These are phyloP conservation scores for Nicotiana paniculata DNA, from an alignment of 257 asterid genomes.

Conservation along the genomic window DNA sequence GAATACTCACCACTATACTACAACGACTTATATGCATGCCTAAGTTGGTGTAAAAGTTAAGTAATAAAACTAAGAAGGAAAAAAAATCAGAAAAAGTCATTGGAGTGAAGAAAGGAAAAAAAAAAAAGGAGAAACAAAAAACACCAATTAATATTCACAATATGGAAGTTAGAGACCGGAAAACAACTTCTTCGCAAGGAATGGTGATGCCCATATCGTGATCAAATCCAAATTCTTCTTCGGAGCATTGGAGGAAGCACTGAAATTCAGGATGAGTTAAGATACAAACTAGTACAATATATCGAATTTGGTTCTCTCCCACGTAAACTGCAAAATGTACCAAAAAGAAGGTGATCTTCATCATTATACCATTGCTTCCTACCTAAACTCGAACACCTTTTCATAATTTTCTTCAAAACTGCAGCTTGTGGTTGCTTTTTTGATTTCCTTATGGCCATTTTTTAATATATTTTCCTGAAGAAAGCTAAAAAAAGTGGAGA, in stretches of 20 bases:
- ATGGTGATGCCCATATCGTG: too few relatives aligned
- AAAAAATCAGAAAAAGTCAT: too few relatives aligned
- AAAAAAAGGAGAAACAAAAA: too few relatives aligned
- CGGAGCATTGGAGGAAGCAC: conserved; percentile 8
- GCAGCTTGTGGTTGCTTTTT: conserved; percentile 14
- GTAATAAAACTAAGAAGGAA: too few relatives aligned
- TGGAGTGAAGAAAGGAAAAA: too few relatives aligned
- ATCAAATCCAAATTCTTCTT: background rate
- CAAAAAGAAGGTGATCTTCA: conserved; percentile 15
- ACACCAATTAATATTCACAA: too few relatives aligned
- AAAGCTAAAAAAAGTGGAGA: background rate
- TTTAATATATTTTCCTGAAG: background rate
- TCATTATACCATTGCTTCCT: conserved; percentile 4
- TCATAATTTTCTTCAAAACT: conserved; percentile 19
- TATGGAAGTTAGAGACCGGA: too few relatives aligned
- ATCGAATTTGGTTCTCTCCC: conserved; percentile 37
- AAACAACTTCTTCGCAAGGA: too few relatives aligned
- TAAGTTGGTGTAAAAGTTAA: too few relatives aligned
- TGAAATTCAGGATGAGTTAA: conserved; percentile 39
- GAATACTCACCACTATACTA: conserved; percentile 98
- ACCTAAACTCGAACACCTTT: conserved; percentile 14
- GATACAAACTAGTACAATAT: conserved; percentile 40
- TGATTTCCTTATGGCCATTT: conserved; percentile 17
- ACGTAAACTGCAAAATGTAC: conserved; percentile 48
- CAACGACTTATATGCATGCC: conserved; percentile 35